Base-by-base conservation (phyloP, 1,284 basidiomycete species). In the Serendipita sp. region DNA sequence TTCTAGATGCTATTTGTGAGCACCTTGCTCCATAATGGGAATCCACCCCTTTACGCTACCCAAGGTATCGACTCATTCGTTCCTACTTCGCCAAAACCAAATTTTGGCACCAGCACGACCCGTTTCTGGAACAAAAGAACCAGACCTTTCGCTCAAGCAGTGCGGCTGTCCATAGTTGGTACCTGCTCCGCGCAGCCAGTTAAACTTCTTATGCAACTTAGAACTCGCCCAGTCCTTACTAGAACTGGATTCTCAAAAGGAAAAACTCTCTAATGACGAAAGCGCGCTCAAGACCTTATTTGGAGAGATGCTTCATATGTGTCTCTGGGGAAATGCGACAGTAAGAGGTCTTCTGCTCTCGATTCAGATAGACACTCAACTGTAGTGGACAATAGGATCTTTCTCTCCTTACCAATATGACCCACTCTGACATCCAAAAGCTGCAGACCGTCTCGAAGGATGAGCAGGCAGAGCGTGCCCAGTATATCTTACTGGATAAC, bases 261-360 rank as follows among this genome's bases (percentile, higher is more conserved):
- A 72, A 3, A 70, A 69, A 2, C 66, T 85, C 13, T 70, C 70
- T 50, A 71, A 74, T 1, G 77, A 85, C 65, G 73, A 79, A 0
- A 75, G 76, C 8, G 83, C 83, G 64, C 72, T 88, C 4, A 75
- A 78, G 45, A 75, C 87, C 1, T 71, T 91, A 17, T 93, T 92
- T 73, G 79, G 80, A 66, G 86, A 91, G 72, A 91, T 94, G 85
- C 78, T 91, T 10, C 87, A 91, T 69, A 91, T 91, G 82, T 90
- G 88, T 73, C 78, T 94, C 22, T 93, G 91, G 91, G 88, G 88
- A 63, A 91, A 91, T 68, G 87, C 88, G n/a, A 89, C 88, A 42
- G 84, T 83, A 69, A 61, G 71, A 12, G 64, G 65, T n/a, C 35
- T 2, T 63, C 62, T n/a, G 10, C 6, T 62, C 61, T 38, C 35